A percentile compares a stretch with the other conserved stretches of the same genome.
These are phyloP conservation scores for Colletotrichum paranaense DNA, from an alignment of 2,329 filamentous ascomycete species.

Conservation along the genomic window DNA sequence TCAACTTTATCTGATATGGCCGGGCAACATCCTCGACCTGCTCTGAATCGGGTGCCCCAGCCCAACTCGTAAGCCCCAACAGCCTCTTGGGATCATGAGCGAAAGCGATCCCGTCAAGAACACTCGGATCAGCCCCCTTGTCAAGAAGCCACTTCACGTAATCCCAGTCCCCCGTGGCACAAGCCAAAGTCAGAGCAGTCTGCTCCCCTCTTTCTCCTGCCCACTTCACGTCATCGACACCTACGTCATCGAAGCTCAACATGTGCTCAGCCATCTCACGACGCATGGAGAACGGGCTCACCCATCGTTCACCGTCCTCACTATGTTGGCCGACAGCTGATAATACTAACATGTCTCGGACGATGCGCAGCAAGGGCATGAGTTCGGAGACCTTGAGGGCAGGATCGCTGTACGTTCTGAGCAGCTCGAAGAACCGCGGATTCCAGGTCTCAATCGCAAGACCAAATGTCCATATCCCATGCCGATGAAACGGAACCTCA, in stretches of 20 bases:
- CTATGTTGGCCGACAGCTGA: not conserved
- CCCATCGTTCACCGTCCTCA: not conserved
- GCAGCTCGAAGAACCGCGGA: not conserved
- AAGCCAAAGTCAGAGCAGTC: slow-evolving; percentile 3
- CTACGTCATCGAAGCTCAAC: not conserved
- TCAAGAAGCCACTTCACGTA: slow-evolving; percentile 6
- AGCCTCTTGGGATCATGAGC: not conserved
- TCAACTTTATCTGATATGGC: not conserved
- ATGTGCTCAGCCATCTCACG: not conserved
- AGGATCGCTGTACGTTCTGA: not conserved
- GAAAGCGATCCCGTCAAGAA: slow-evolving; percentile 1
- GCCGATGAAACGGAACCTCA: not conserved
- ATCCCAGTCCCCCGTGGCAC: not conserved
- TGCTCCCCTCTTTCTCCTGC: not conserved
- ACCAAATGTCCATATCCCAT: not conserved
- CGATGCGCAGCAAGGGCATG: not conserved
- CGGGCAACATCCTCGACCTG: too few relatives aligned
- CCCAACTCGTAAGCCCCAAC: not conserved
- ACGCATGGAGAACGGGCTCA: not conserved
- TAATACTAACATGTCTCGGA: not conserved
- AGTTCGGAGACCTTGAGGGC: not conserved
- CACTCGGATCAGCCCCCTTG: not conserved
- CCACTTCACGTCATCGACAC: not conserved
- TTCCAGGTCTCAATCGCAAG: not conserved
- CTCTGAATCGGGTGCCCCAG: too few relatives aligned